Conservation (phyloP, 257 asterid genomes). For the Knoxia roxburghii region DNA sequence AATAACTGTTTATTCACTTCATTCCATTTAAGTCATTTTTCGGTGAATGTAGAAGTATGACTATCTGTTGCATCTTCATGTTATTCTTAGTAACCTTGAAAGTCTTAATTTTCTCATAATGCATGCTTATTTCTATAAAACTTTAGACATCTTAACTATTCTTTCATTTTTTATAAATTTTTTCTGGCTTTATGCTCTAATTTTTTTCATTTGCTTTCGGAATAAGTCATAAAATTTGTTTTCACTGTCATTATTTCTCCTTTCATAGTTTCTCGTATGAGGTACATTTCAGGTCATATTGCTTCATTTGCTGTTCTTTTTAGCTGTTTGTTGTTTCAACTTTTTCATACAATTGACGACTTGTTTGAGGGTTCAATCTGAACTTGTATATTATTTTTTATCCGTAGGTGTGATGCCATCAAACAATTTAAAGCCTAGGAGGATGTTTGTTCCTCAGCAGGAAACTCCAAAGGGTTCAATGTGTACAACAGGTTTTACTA, state of each 20-base stretch:
- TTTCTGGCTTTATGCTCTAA: too few relatives aligned
- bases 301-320: not conserved
- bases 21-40: not conserved
- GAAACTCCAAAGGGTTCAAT: constrained; percentile 45
- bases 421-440: constrained; percentile 53
- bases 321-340: not conserved
- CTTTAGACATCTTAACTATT: not conserved
- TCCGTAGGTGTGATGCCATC: constrained; percentile 52
- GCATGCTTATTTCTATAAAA: not conserved
- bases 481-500: constrained; percentile 27
- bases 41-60: not conserved
- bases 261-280: too few relatives aligned
- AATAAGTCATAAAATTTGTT: too few relatives aligned
- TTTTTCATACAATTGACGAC: constrained; percentile 3
- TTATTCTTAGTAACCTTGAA: too few relatives aligned
- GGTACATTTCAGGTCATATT: not conserved
- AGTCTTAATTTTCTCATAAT: not conserved
- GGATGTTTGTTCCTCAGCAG: constrained; percentile 48
- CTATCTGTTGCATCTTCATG: not conserved
- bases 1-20: too few relatives aligned
- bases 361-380: constrained; percentile 11
- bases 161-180: not conserved
- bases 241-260: not conserved
- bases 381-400: constrained; percentile 10
- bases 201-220: not conserved